A percentile compares a stretch with the other conserved stretches of the same genome.
Conservation (phyloP, 2,329 filamentous ascomycete genomes). For the Elsinoe necatrix region DNA sequence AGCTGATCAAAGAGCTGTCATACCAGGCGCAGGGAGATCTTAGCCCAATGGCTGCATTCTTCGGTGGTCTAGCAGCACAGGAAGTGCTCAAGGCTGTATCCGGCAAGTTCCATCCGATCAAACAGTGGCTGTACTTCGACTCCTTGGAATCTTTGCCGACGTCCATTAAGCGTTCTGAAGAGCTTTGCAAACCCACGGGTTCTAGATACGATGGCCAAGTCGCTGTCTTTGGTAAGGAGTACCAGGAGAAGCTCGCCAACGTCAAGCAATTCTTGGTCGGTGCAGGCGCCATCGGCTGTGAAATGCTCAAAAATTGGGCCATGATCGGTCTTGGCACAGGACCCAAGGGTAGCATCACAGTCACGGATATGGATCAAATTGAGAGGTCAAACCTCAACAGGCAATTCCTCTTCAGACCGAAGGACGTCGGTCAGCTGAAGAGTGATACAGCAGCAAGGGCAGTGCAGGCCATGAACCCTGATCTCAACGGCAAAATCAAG, state of each 20-base stretch:
- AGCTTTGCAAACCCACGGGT: slow-evolving; percentile 75
- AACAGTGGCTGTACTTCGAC: slow-evolving; percentile 96
- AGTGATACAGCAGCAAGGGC: slow-evolving; percentile 85
- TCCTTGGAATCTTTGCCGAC: slow-evolving; percentile 89
- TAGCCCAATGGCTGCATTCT: slow-evolving; percentile 86
- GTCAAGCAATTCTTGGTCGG: slow-evolving; percentile 90
- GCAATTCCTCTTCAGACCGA: slow-evolving; percentile 88
- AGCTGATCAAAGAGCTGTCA: slow-evolving; percentile 83
- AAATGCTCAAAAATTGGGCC: slow-evolving; percentile 99
- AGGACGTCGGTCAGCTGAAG: slow-evolving; percentile 93
- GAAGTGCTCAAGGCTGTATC: slow-evolving; percentile 95
- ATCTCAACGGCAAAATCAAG: slow-evolving; percentile 76
- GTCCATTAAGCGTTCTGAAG: slow-evolving; percentile 65
- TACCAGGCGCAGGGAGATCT: slow-evolving; percentile 91
- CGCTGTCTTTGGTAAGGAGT: slow-evolving; percentile 87
- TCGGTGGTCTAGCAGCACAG: slow-evolving; percentile 86
- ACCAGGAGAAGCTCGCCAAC: slow-evolving; percentile 87
- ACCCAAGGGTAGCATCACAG: slow-evolving; percentile 76
- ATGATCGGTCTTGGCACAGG: slow-evolving; percentile 94
- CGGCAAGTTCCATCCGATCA: slow-evolving; percentile 92
- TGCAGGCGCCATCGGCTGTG: slow-evolving; percentile 92
- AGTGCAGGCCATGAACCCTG: slow-evolving; percentile 93
- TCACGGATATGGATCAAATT: slow-evolving; percentile 97
- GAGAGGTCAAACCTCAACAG: slow-evolving; percentile 98
- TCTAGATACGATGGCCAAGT: slow-evolving; percentile 95